These are phyloP conservation scores for Colletotrichum spaethianum DNA, from an alignment of 2,329 filamentous ascomycete species.

Conservation along the genomic window DNA sequence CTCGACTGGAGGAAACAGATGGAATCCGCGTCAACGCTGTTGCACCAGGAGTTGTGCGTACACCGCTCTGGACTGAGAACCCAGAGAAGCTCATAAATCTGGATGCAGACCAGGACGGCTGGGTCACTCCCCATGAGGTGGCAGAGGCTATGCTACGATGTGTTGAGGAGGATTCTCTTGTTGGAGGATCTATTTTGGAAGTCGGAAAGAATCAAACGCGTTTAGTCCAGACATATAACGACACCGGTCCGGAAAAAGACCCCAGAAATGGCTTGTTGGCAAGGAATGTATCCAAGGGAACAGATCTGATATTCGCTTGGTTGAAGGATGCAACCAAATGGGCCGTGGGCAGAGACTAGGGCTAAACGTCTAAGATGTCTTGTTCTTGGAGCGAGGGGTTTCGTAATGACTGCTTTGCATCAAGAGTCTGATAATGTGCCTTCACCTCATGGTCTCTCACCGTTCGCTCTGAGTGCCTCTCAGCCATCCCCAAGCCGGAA, in stretches of 20 bases:
- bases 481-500: too few relatives aligned
- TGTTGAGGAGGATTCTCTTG: conserved; percentile 50
- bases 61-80: conserved; percentile 61
- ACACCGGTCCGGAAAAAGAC: conserved; percentile 54
- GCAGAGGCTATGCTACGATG: conserved; percentile 60
- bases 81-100: conserved; percentile 59
- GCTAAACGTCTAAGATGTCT: too few relatives aligned
- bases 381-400: neutral
- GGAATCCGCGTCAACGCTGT: conserved; percentile 59
- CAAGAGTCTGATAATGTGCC: neutral
- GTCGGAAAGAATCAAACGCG: conserved; percentile 52
- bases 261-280: conserved; percentile 48
- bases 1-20: conserved; percentile 49
- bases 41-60: conserved; percentile 59
- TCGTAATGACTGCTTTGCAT: neutral
- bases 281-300: conserved; percentile 47
- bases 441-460: too few relatives aligned
- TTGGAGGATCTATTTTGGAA: conserved; percentile 60
- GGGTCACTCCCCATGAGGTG: conserved; percentile 59
- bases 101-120: conserved; percentile 52
- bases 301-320: conserved; percentile 47
- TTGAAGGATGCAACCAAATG: conserved; percentile 46
- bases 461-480: too few relatives aligned
- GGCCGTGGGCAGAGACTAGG: conserved; percentile 39
- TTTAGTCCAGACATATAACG: conserved; percentile 52